Evolutionary conservation across 1,284 basidiomycete species (phyloP), one percentile per base, ranked within the genome.

Genomic region (Sporisorium sorghi): DNA sequence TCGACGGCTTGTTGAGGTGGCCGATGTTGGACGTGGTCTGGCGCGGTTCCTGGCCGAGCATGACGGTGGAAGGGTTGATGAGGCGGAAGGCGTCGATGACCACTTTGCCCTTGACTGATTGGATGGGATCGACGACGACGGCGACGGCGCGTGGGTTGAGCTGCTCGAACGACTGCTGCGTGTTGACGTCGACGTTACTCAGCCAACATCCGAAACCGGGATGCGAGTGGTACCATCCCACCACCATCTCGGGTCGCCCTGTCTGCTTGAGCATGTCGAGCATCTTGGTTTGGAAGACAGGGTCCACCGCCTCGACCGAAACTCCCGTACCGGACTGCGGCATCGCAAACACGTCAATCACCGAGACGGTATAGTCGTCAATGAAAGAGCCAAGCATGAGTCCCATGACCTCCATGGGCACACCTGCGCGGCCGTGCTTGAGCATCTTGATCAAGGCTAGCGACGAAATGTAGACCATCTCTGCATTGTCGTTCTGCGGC

Each of bases 391-490:
- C 97, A 28, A 99, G 89, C 93, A 99, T 96, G 62, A 99, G 90
- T 77, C 97, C 97, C 97, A 99, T 99, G 80, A 99, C 97, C 86
- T 99, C 97, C 93, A 99, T 97, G 12, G 97, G 97, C 37, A 99
- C 97, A 78, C 97, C 97, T 30, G 97, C 96, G 58, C 97, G 91
- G 19, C 97, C 97, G 84, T 99, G 97, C 87, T 99, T 99, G 77
- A 99, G 88, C 97, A 99, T 99, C 94, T 82, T 82, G 71, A 84
- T 78, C 50, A 84, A 73, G 11, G 83, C 82, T 26, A 84, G 58
- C 21, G 77, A 79, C 42, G 79, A 82, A 50, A 84, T 83, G 76
- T 83, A 83, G 56, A 84, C 82, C 68, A 78, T 84, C 59, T 84
- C 83, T 0, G 83, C 79, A 28, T 84, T 84, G 65, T 84, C 83